Evolutionary conservation across 1,284 basidiomycete species (phyloP).

Genomic region (Athelia sp.): DNA sequence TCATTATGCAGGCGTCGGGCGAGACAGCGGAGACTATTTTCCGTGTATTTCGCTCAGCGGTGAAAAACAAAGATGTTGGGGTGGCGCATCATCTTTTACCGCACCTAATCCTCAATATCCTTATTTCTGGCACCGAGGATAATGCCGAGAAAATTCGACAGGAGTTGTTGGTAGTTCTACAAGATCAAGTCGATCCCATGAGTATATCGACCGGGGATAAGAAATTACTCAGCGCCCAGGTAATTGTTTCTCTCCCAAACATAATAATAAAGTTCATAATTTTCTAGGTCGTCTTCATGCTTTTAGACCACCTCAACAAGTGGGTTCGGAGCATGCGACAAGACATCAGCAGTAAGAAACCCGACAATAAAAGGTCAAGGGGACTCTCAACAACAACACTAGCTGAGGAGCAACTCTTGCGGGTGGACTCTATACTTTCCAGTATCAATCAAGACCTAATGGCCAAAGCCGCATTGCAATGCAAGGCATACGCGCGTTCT

Average conservation of each 20-base stretch:
- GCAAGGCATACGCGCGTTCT: conserved; percentile 91
- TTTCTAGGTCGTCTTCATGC: conserved; percentile 80
- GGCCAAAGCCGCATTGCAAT: conserved; percentile 91
- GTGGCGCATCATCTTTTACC: conserved; percentile 91
- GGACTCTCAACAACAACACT: conserved; percentile 28
- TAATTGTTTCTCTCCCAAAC: conserved; percentile 26
- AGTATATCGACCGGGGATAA: conserved; percentile 68
- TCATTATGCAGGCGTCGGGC: conserved; percentile 71
- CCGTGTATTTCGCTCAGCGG: conserved; percentile 71
- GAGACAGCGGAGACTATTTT: conserved; percentile 68
- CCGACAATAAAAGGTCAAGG: conserved; percentile 44
- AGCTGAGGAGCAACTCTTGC: conserved; percentile 54
- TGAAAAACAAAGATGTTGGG: conserved; percentile 86
- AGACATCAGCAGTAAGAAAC: conserved; percentile 45
- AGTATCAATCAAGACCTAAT: conserved; percentile 87
- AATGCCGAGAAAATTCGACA: conserved; percentile 63
- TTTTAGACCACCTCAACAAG: conserved; percentile 93
- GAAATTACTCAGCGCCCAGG: conserved; percentile 85
- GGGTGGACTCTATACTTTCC: conserved; percentile 76
- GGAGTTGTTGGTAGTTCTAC: conserved; percentile 81
- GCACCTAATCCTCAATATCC: conserved; percentile 84
- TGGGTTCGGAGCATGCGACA: conserved; percentile 77
- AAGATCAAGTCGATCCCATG: conserved; percentile 76
- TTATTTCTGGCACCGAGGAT: conserved; percentile 70
- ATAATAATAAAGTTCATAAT: not conserved